phyloP scores from a whole-genome alignment of 768 basidiomycete species.

The Boletus rubescentipes region DNA sequence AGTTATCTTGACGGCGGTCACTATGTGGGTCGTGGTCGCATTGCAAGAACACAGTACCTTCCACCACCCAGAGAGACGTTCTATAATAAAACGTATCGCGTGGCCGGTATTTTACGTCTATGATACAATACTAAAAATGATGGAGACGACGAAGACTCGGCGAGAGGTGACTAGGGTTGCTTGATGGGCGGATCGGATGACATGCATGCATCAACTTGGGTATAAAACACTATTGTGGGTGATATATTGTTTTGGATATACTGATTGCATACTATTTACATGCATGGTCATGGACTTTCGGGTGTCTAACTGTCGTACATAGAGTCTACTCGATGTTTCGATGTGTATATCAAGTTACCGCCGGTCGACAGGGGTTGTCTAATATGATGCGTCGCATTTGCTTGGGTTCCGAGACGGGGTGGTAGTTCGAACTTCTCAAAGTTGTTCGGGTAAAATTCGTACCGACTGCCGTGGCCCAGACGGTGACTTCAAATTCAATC shows the following conservation, averaged over 20 bases:
- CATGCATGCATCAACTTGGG: neutral
- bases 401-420: neutral
- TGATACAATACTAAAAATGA: neutral
- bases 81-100: conserved; percentile 10
- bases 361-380: neutral
- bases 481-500: too few relatives aligned
- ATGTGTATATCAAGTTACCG: neutral
- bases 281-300: neutral
- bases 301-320: neutral
- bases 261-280: neutral
- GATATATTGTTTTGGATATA: neutral
- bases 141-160: neutral
- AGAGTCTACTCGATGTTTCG: neutral
- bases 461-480: too few relatives aligned
- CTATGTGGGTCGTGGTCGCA: conserved; percentile 57
- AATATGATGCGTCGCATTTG: neutral
- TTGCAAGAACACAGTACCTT: conserved; percentile 38
- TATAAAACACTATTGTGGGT: neutral
- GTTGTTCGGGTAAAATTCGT: too few relatives aligned
- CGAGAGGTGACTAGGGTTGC: too few relatives aligned
- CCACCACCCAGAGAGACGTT: conserved; percentile 13
- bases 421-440: too few relatives aligned
- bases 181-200: neutral
- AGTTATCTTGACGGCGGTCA: conserved; percentile 47
- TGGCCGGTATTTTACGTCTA: conserved; percentile 22